Conservation (phyloP, 1,284 basidiomycete genomes). For the Ustilago xerochloae region DNA sequence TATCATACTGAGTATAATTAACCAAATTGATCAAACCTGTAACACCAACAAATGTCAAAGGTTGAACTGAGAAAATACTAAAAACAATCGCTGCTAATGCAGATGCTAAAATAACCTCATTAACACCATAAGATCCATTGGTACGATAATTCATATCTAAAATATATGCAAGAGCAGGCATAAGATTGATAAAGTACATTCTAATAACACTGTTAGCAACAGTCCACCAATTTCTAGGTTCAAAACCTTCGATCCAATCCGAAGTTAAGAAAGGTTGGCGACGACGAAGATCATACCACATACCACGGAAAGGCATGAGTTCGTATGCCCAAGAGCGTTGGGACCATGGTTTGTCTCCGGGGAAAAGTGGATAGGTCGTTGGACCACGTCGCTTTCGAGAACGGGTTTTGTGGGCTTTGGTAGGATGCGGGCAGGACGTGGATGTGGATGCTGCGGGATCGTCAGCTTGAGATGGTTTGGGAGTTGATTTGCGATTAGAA, state of each 20-base stretch:
- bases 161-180: constrained; percentile 92
- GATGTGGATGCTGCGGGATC: not conserved
- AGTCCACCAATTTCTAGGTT: constrained; percentile 54
- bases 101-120: constrained; percentile 75
- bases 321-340: constrained; percentile 63
- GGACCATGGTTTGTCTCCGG: constrained; percentile 62
- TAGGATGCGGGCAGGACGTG: not conserved
- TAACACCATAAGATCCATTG: constrained; percentile 86
- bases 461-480: constrained; percentile 1
- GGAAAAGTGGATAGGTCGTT: constrained; percentile 34
- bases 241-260: constrained; percentile 61
- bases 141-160: constrained; percentile 89
- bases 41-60: constrained; percentile 90
- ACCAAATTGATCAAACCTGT: constrained; percentile 75
- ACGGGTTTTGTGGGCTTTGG: not conserved
- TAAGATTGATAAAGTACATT: constrained; percentile 72
- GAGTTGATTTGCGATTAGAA: constrained; percentile 11
- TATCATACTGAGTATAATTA: constrained; percentile 66
- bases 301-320: constrained; percentile 75
- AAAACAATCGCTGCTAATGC: constrained; percentile 89
- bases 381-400: not conserved
- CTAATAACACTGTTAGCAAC: constrained; percentile 52
- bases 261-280: constrained; percentile 77
- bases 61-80: constrained; percentile 87
- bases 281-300: constrained; percentile 79